Base-by-base conservation (phyloP, 192 early-diverging fungal species). In the Powellomyces hirtus region DNA sequence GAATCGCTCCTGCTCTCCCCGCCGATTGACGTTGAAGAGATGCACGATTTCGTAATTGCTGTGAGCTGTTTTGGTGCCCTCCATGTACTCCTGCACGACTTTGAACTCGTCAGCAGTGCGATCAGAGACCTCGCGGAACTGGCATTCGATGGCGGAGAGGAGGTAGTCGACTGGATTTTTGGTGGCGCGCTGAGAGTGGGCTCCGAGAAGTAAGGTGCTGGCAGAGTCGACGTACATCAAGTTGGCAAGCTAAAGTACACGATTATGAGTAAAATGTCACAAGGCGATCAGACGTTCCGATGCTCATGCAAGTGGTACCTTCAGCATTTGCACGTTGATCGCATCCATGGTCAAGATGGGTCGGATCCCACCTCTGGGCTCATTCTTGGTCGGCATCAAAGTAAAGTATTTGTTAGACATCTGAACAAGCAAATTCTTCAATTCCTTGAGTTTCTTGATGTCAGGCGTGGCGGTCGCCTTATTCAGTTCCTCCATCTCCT, bases 41-140 rank as follows among this genome's bases (percentile, higher is more conserved):
- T 31, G 59, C 18, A 71, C 34, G 38, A 77, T 46, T 14, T 74
- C 73, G 53, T 87, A 80, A 0, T 74, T 72, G 13, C 18, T 24
- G 8, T 18, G 10, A 0, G 40, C 30, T 16, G 71, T 76, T 27
- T 75, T 73, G 0, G 82, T 78, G 60, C 78, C 76, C 31, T 61
- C 66, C 40, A 85, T 78, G 72, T 81, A 89, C 26, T 78, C 70
- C 2, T 66, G 38, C 14, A 89, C 77, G 5, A 89, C 35, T 30
- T 81, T 57, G 61, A 77, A 86, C 46, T 86, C 79, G n/a, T 83
- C 68, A 14, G 24, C 14, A 11, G 20, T 36, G 33, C 50, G 46
- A 33, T 67, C 53, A 11, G 14, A 8, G 5, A 79, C 37, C 8
- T 49, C 51, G 10, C 11, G 53, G 27, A 79, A 59, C 2, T 38